A percentile compares a stretch with the other conserved stretches of the same genome.
Conservation (phyloP, 805 yeast genomes). For the Cyberlindnera amylophila region DNA sequence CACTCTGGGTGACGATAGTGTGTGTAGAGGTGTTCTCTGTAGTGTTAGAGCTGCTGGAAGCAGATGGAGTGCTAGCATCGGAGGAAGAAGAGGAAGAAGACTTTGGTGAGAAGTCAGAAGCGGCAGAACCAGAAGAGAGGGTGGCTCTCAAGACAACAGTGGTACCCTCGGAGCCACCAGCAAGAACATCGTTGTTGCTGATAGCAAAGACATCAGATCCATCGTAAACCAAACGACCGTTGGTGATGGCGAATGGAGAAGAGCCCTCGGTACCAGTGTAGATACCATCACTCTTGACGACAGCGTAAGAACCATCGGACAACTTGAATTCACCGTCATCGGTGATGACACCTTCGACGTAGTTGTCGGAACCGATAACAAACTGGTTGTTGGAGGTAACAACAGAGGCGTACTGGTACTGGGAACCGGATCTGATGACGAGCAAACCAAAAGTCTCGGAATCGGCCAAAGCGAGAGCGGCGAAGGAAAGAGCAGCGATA, state of each 20-base stretch:
- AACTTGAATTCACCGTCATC: constrained; percentile 32
- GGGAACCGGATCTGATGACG: constrained; percentile 35
- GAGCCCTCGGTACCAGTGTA: constrained; percentile 31
- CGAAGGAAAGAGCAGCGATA: constrained; percentile 27
- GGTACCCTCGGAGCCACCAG: constrained; percentile 13
- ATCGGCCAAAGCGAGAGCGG: constrained; percentile 33
- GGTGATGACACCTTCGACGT: constrained; percentile 24
- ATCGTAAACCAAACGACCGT: constrained; percentile 35
- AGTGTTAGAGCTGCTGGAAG: constrained; percentile 2
- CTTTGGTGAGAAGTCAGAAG: constrained; percentile 26
- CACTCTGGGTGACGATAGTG: constrained; percentile 15
- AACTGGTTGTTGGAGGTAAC: constrained; percentile 18
- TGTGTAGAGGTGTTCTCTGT: constrained; percentile 5
- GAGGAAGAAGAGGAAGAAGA: constrained; percentile 13
- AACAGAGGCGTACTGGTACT: constrained; percentile 31
- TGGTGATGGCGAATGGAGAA: constrained; percentile 36
- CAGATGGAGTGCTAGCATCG: constrained; percentile 5
- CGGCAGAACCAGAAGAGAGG: constrained; percentile 22
- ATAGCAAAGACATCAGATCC: constrained; percentile 36
- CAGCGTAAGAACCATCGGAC: constrained; percentile 29
- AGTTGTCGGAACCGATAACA: constrained; percentile 15
- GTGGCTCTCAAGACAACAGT: constrained; percentile 22
- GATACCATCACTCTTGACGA: constrained; percentile 25
- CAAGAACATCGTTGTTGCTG: constrained; percentile 17
- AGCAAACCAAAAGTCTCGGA: constrained; percentile 34